phyloP scores from a whole-genome alignment of 2,329 filamentous ascomycete species.

The Monascus ruber region DNA sequence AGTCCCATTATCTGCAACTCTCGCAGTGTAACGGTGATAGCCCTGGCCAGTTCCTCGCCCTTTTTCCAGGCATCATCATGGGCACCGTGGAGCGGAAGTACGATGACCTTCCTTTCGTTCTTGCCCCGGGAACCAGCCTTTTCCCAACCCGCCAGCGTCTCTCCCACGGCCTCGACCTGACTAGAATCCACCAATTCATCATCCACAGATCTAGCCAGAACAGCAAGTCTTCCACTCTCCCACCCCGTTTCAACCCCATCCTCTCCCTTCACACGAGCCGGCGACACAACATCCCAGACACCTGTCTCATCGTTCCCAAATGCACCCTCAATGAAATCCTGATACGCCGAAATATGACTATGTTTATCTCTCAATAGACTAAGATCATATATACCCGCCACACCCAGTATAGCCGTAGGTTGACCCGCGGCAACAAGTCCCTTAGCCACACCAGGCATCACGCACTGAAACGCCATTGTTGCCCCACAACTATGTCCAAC shows the following conservation, averaged over 20 bases:
- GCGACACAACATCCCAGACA: conserved; percentile 29
- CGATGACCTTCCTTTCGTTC: conserved; percentile 29
- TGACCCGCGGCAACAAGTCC: conserved; percentile 7
- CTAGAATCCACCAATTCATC: conserved; percentile 30
- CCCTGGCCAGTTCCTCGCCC: conserved; percentile 28
- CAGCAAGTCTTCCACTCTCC: conserved; percentile 21
- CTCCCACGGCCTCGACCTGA: conserved; percentile 2
- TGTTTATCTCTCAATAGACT: conserved; percentile 23
- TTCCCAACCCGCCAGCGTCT: conserved; percentile 8
- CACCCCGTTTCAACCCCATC: conserved; percentile 23
- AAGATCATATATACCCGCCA: conserved; percentile 37
- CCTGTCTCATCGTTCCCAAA: conserved; percentile 26
- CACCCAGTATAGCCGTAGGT: conserved; percentile 30
- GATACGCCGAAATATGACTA: conserved; percentile 22
- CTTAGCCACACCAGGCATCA: conserved; percentile 21
- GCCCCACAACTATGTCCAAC: conserved; percentile 38
- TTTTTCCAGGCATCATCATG: conserved; percentile 34
- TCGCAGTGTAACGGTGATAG: conserved; percentile 21
- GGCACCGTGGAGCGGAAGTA: conserved; percentile 24
- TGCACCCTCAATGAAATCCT: conserved; percentile 30
- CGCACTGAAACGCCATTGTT: conserved; percentile 34
- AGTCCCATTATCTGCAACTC: conserved; percentile 16
- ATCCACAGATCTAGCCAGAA: conserved; percentile 31
- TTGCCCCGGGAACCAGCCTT: conserved; percentile 28
- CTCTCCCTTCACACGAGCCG: conserved; percentile 19